A percentile compares a stretch with the other conserved stretches of the same genome.
These are phyloP conservation scores for Blastobotrys proliferans DNA, from an alignment of 1,139 yeast genomes.

Conservation along the genomic window DNA sequence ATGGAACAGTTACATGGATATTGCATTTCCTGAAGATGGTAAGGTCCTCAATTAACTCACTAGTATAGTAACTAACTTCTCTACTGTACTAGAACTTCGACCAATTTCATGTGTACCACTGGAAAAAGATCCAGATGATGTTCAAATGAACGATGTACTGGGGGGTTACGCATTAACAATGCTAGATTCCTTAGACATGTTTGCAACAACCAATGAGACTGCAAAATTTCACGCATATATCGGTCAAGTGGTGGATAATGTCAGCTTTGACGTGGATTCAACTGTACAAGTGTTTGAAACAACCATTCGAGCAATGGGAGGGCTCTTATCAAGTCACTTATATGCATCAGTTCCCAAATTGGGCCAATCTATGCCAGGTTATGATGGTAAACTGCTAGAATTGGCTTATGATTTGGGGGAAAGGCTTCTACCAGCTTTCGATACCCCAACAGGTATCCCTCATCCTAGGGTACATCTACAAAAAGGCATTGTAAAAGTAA, in stretches of 20 bases:
- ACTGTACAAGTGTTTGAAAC: slow-evolving; percentile 85
- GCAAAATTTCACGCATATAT: slow-evolving; percentile 50
- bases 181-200: slow-evolving; percentile 74
- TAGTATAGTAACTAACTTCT: not conserved
- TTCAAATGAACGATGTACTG: slow-evolving; percentile 72
- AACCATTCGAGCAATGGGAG: slow-evolving; percentile 88
- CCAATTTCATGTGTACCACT: slow-evolving; percentile 71
- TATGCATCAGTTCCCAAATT: slow-evolving; percentile 57
- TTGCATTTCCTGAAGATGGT: slow-evolving; percentile 79
- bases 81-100: slow-evolving; percentile 40
- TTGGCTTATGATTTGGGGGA: slow-evolving; percentile 72
- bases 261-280: slow-evolving; percentile 57
- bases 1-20: slow-evolving; percentile 63
- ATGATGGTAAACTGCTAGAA: slow-evolving; percentile 64
- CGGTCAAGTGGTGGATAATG: slow-evolving; percentile 41
- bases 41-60: not conserved
- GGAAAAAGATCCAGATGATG: slow-evolving; percentile 58
- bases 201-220: slow-evolving; percentile 66
- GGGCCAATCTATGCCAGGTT: slow-evolving; percentile 44
- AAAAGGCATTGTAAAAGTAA: slow-evolving; percentile 42
- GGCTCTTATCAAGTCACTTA: slow-evolving; percentile 73
- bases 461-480: slow-evolving; percentile 66
- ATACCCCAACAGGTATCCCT: slow-evolving; percentile 57
- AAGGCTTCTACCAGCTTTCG: slow-evolving; percentile 62
- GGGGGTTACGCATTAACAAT: slow-evolving; percentile 80